A percentile compares a stretch with the other conserved stretches of the same genome.
These are phyloP conservation scores for Phytopythium kandeliae DNA, from an alignment of 352 stramenopile genomes.

Conservation along the genomic window DNA sequence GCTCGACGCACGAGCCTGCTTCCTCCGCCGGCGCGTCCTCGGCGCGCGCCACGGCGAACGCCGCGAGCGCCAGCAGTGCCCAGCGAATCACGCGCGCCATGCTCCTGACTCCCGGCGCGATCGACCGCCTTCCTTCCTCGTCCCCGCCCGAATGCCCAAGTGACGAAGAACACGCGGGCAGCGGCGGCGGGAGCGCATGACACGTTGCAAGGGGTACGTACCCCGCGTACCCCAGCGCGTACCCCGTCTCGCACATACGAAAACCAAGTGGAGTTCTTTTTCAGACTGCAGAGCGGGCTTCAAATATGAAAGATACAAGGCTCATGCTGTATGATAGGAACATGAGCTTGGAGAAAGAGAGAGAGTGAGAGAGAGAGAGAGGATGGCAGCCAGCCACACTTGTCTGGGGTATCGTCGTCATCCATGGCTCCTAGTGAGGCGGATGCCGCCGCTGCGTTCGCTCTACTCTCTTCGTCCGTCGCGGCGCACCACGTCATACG, in stretches of 20 bases:
- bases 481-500: no score
- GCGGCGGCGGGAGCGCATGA: neutral
- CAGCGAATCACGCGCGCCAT: slow-evolving; percentile 36
- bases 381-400: no score
- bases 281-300: no score
- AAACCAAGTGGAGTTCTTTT: slow-evolving; percentile 6
- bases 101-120: slow-evolving; percentile 2
- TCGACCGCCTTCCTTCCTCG: neutral
- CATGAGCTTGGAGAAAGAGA: no score
- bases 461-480: no score
- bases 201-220: neutral
- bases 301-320: slow-evolving; percentile 7
- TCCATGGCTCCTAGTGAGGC: no score
- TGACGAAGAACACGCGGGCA: no score
- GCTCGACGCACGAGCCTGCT: slow-evolving; percentile 18
- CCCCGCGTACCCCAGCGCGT: neutral
- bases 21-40: slow-evolving; percentile 10
- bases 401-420: no score
- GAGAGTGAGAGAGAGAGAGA: no score
- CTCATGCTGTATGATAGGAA: neutral
- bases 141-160: neutral
- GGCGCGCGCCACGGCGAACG: slow-evolving; percentile 24
- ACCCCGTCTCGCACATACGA: neutral
- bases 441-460: no score
- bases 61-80: slow-evolving; percentile 30